Percentiles rank a stretch among this genome's conserved stretches.
These are phyloP conservation scores for Fusarium protoensiforme DNA, from an alignment of 2,329 filamentous ascomycete species.

Conservation along the genomic window DNA sequence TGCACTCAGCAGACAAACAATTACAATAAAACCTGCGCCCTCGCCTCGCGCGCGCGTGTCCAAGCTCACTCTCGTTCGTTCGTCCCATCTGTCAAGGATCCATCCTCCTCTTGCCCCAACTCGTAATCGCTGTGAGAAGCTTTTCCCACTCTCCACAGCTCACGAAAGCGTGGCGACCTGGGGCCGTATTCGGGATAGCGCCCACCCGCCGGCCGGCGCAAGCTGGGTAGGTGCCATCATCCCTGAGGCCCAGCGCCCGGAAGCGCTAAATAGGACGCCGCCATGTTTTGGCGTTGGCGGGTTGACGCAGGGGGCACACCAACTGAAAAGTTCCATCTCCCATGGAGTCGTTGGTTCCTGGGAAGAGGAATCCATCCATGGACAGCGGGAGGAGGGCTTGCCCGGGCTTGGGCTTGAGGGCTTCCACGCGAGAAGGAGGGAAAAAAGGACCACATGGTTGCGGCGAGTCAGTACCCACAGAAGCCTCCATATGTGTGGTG, in stretches of 20 bases:
- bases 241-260: constrained; percentile 1
- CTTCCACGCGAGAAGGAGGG: constrained; percentile 19
- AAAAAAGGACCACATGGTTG: constrained; percentile 33
- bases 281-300: constrained; percentile 35
- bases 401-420: constrained; percentile 7
- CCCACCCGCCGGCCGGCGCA: constrained; percentile 6
- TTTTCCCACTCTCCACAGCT: background rate
- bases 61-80: constrained; percentile 23
- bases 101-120: background rate
- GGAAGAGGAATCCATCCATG: background rate
- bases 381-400: background rate
- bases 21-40: background rate
- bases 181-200: background rate
- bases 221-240: background rate
- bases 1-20: background rate
- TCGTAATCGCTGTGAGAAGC: background rate
- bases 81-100: background rate
- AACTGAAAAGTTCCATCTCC: background rate
- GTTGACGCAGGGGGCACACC: constrained; percentile 41
- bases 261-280: constrained; percentile 29
- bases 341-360: constrained; percentile 7
- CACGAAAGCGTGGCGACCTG: constrained; percentile 1
- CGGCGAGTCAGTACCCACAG: constrained; percentile 35
- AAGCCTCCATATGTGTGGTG: background rate
- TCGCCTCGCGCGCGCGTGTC: constrained; percentile 7